These are phyloP conservation scores for Medicago arabica DNA, from an alignment of 306 rosid species.

Conservation along the genomic window DNA sequence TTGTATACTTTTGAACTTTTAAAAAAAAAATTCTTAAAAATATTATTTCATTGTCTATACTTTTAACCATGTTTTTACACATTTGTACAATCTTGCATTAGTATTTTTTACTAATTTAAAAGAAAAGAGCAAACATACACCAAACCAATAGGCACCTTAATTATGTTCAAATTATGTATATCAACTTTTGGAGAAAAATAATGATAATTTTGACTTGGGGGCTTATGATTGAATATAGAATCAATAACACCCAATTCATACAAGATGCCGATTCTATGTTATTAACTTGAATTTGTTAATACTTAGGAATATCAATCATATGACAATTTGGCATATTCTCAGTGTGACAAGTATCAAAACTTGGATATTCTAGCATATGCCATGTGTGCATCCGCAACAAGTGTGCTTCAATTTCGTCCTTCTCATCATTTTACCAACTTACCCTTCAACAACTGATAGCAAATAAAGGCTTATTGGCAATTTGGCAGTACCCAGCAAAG, in stretches of 20 bases:
- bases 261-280: slow-evolving; percentile 30
- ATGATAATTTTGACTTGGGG: background rate
- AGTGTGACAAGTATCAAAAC: slow-evolving; percentile 44
- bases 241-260: slow-evolving; percentile 2
- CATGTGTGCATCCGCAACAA: background rate
- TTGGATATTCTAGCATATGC: slow-evolving; percentile 88
- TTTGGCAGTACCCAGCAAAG: no score
- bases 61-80: no score
- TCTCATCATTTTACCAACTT: slow-evolving; percentile 38
- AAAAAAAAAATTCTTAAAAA: no score
- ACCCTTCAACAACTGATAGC: slow-evolving; percentile 8
- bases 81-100: background rate
- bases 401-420: background rate
- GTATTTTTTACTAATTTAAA: no score
- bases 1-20: no score
- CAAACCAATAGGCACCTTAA: background rate
- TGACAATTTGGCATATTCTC: slow-evolving; percentile 69
- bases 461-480: background rate
- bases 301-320: slow-evolving; percentile 45
- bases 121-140: no score
- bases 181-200: background rate
- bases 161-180: background rate
- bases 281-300: slow-evolving; percentile 20
- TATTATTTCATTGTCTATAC: no score
- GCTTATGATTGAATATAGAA: slow-evolving; percentile 29